phyloP scores from a whole-genome alignment of 768 basidiomycete species.

The Lentinula detonsa region DNA sequence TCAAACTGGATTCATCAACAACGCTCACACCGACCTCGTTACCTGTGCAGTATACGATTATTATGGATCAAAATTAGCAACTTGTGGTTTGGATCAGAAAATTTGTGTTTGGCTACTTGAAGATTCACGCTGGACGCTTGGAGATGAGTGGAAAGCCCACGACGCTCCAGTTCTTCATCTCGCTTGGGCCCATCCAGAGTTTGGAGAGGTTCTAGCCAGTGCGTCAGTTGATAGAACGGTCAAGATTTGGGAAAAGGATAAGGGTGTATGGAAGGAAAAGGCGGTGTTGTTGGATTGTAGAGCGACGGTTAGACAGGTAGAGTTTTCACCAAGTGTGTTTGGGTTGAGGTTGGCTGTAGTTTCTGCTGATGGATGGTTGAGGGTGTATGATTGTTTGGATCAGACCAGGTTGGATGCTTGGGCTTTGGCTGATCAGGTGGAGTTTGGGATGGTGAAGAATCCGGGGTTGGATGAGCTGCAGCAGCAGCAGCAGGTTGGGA shows the following conservation, averaged over 20 bases:
- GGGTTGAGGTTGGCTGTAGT: conserved; percentile 92
- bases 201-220: conserved; percentile 82
- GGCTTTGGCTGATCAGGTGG: conserved; percentile 50
- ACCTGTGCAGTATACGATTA: conserved; percentile 89
- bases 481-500: no score
- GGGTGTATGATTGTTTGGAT: conserved; percentile 89
- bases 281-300: conserved; percentile 77
- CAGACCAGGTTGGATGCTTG: conserved; percentile 66
- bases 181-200: conserved; percentile 91
- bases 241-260: conserved; percentile 83
- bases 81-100: conserved; percentile 77
- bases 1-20: conserved; percentile 74
- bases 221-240: conserved; percentile 88
- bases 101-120: conserved; percentile 86
- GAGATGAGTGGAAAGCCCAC: conserved; percentile 98
- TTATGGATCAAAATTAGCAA: conserved; percentile 78
- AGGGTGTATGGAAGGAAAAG: conserved; percentile 61
- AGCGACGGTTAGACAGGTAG: conserved; percentile 79
- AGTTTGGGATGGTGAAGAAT: background rate
- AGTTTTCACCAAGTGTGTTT: conserved; percentile 84
- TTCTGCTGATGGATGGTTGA: conserved; percentile 79
- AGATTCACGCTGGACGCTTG: conserved; percentile 69
- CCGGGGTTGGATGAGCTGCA: no score
- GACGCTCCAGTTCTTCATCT: conserved; percentile 83
- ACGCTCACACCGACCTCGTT: conserved; percentile 74